Evolutionary conservation across 345 rosid genomes (phyloP), one percentile per base, ranked within the genome.

Genomic region (Eutrema yunnanense): DNA sequence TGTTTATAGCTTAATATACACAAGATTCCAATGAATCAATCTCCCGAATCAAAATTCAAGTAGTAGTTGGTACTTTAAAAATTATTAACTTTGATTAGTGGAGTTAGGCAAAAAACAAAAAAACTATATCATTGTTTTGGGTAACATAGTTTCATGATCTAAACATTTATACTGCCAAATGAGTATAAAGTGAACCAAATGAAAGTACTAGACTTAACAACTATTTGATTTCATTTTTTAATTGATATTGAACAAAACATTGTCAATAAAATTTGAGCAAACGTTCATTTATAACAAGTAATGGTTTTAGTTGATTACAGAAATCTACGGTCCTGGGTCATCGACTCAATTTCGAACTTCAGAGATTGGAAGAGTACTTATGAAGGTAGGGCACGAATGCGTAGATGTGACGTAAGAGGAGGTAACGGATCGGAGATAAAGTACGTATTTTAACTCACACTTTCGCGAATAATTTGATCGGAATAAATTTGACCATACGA

Each of bases 401-500:
- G 71, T 69, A 49, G 53, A 37, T 54, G 71, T 69, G 79, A 76
- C 79, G 65, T 69, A 62, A n/a, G 70, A 51, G 67, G 14, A 46
- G 4, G 65, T 14, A 64, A 64, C 57, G 9, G 32, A 61, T 22
- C 26, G 26, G 26, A 32, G 12, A 51, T 55, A 62, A 38, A 55
- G 66, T 76, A 32, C 32, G 59, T 75, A 69, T 62, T 75, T 61
- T 33, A 34, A 68, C 43, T 68, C 50, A 54, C 79, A 47, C 65
- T 69, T 55, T 53, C 37, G 16, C 44, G 66, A 69, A 76, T 76
- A 63, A 47, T 76, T 62, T 69, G 32, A 75, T 75, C 71, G 54
- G 71, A 69, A 69, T 69, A 69, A n/a, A 55, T 62, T 76, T 76
- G 79, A 76, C 79, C 54, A 69, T 14, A 48, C 55, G 79, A 76